phyloP scores from a whole-genome alignment of 2,329 filamentous ascomycete genomes.

The Myriosclerotinia curreyana region DNA sequence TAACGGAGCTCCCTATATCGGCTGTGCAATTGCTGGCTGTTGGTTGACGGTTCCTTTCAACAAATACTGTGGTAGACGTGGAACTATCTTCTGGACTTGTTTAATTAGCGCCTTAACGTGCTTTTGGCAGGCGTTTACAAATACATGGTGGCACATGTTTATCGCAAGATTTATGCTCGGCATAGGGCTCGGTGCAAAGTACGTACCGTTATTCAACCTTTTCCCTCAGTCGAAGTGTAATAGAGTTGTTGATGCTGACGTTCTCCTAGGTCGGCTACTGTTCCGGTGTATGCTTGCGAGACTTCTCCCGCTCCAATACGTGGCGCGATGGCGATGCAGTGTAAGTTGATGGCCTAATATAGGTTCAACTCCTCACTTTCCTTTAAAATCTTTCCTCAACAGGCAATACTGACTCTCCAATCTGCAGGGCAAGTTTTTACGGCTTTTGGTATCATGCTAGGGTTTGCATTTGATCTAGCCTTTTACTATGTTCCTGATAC shows the following conservation, averaged over 20 bases:
- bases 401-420: no score
- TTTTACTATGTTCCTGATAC: slow-evolving; percentile 56
- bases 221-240: background rate
- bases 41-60: slow-evolving; percentile 75
- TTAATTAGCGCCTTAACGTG: slow-evolving; percentile 56
- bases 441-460: slow-evolving; percentile 53
- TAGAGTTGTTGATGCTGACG: background rate
- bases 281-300: slow-evolving; percentile 68
- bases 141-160: slow-evolving; percentile 67
- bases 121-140: slow-evolving; percentile 51
- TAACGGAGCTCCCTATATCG: slow-evolving; percentile 62
- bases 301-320: slow-evolving; percentile 61
- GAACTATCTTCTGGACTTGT: slow-evolving; percentile 68
- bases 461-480: slow-evolving; percentile 58
- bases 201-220: background rate
- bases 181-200: slow-evolving; percentile 68
- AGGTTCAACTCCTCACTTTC: no score
- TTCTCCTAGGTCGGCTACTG: slow-evolving; percentile 51
- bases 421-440: slow-evolving; percentile 47
- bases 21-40: slow-evolving; percentile 66
- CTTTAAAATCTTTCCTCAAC: no score
- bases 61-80: slow-evolving; percentile 64
- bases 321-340: slow-evolving; percentile 70
- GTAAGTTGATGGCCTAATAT: slow-evolving; percentile 32
- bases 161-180: slow-evolving; percentile 67